Base-by-base conservation (phyloP, 2,329 filamentous ascomycete species). In the Ophiostoma tasmaniense region DNA sequence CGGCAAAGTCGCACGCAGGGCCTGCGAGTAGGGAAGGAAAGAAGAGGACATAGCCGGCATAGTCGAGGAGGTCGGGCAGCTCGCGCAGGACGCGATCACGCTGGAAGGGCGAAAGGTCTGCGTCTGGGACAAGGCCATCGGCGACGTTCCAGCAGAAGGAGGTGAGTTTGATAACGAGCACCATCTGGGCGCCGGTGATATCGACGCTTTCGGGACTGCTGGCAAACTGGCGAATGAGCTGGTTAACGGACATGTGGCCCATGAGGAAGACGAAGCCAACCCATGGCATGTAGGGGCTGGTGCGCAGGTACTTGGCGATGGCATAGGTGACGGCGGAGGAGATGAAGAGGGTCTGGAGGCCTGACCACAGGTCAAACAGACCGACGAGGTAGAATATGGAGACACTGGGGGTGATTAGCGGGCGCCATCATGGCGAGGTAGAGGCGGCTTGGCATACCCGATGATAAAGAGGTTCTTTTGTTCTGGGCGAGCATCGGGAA, bases 81-180 rank as follows among this genome's bases (percentile, higher is more conserved):
- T 91, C 80, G 67, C 83, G 84, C 59, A 99, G 84, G 64, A 90
- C 90, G 37, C 91, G 88, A 72, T 93, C 90, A 76, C 90, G 93
- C 77, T 99, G 95, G 64, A 90, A 87, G 66, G 95, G 91, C 0
- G 91, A 91, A n/a, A 99, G 85, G 70, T 93, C 87, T 61, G 89
- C 84, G 22, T 90, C 87, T 2, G 92, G 88, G 25, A 96, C 83
- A 70, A 89, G 88, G 25, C 95, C 96, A 77, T 99, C 95, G 75
- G 95, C 93, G 10, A 98, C 89, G 76, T 98, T 98, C 95, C 95
- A 99, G 81, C 92, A 96, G 76, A 99, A 99, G 5, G 94, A 91
- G 28, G 89, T 92, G 45, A 99, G 87, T 79, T 99, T 99, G 92
- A 99, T 99, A 72, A 98, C 89, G 74, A 98, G 81, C 42, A 99